Percentiles rank a stretch among this genome's conserved stretches.
phyloP scores from a whole-genome alignment of 352 stramenopile genomes.

The Phytophthora pinifolia region DNA sequence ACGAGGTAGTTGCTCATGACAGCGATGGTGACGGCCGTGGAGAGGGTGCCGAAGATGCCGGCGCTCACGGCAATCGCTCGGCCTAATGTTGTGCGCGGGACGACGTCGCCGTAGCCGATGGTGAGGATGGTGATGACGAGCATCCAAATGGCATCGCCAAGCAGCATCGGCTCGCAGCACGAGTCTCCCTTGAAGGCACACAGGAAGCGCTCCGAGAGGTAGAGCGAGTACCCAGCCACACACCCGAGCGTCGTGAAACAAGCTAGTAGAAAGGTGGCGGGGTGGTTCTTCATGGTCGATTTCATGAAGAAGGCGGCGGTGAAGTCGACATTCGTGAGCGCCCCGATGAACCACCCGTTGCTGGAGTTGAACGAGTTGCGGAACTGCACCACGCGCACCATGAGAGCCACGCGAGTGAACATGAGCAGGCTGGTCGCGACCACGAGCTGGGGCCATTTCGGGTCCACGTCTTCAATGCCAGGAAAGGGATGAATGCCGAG shows the following conservation, averaged over 20 bases:
- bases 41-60: constrained; percentile 53
- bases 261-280: constrained; percentile 44
- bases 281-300: constrained; percentile 71
- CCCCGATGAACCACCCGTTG: constrained; percentile 81
- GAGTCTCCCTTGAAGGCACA: constrained; percentile 57
- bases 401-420: constrained; percentile 53
- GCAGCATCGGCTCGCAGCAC: constrained; percentile 54
- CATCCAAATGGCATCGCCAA: constrained; percentile 59
- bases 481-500: constrained; percentile 70
- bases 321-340: constrained; percentile 82
- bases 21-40: constrained; percentile 72
- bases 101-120: constrained; percentile 70
- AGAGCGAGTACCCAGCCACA: constrained; percentile 60
- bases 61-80: constrained; percentile 52
- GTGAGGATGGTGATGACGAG: constrained; percentile 78
- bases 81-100: constrained; percentile 50
- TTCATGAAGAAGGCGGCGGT: constrained; percentile 74
- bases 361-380: constrained; percentile 77
- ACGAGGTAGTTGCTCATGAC: constrained; percentile 76
- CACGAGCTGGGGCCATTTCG: constrained; percentile 57
- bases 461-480: constrained; percentile 63
- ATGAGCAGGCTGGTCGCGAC: constrained; percentile 63
- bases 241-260: constrained; percentile 44
- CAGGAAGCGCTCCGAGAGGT: constrained; percentile 69
- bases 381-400: constrained; percentile 60